phyloP scores from a whole-genome alignment of 2,329 filamentous ascomycete species.

The Aspergillus transmontanensis region DNA sequence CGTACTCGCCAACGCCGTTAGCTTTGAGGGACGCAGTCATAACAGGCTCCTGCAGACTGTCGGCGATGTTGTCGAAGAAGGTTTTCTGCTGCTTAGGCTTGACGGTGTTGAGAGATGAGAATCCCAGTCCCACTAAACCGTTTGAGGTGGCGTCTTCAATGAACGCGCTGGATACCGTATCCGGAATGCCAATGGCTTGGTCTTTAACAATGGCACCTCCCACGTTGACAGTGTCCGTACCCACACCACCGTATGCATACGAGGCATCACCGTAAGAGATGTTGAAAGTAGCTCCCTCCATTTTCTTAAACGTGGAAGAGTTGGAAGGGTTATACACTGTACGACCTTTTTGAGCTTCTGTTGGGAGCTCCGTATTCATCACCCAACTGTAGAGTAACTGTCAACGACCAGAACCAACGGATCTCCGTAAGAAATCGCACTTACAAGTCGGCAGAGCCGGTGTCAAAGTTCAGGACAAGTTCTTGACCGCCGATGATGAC shows the following conservation, averaged over 20 bases:
- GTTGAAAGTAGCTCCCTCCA: constrained; percentile 58
- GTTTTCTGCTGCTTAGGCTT: constrained; percentile 66
- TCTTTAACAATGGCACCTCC: constrained; percentile 63
- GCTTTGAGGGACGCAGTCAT: constrained; percentile 71
- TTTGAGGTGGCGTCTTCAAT: constrained; percentile 62
- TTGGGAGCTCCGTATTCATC: constrained; percentile 63
- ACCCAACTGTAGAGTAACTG: constrained; percentile 59
- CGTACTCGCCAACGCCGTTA: constrained; percentile 64
- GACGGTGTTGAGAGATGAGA: constrained; percentile 66
- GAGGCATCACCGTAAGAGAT: constrained; percentile 72
- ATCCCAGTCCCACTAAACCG: constrained; percentile 71
- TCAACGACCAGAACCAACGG: background rate
- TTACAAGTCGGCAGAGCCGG: constrained; percentile 72
- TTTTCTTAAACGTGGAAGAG: constrained; percentile 53
- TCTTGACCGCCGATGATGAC: constrained; percentile 71
- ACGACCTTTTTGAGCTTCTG: constrained; percentile 53
- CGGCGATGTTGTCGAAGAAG: constrained; percentile 71
- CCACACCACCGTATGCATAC: constrained; percentile 63
- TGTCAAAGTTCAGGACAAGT: constrained; percentile 72
- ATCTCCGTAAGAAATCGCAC: constrained; percentile 23
- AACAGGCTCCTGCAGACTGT: constrained; percentile 63
- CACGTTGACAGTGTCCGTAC: constrained; percentile 67
- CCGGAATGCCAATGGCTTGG: constrained; percentile 71
- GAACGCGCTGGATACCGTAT: constrained; percentile 60
- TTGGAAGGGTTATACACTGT: constrained; percentile 57